Base-by-base conservation (phyloP, 1,284 basidiomycete species). In the Rhodotorula sp. region DNA sequence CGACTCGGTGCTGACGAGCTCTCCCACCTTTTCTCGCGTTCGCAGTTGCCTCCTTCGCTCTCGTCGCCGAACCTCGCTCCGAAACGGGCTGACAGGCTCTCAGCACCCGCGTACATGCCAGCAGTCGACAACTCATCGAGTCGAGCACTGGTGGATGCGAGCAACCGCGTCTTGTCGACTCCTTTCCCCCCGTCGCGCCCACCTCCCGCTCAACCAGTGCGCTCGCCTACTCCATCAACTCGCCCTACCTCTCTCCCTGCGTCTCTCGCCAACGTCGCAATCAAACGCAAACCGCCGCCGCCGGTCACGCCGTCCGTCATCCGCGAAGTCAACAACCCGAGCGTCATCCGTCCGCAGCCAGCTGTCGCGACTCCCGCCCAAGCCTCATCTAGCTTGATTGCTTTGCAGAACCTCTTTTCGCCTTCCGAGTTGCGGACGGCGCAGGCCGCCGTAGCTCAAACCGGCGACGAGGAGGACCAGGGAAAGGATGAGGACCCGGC, bases 231-330 rank as follows among this genome's bases (percentile, higher is more conserved):
- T 44, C 39, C 4, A 4, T 17, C 39, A 13, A 17, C 13, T 44
- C 39, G 39, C 11, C 7, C 29, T 19, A 32, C 10, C 46, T 29
- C 60, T 5, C 10, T 27, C 27, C 30, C 44, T 5, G 9, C 6
- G 5, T 34, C n/a, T 30, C 27, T 15, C 11, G 2, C 30, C 5
- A 22, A 6, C 11, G 24, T 11, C 20, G 29, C 47, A 9, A n/a
- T 55, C 1, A 57, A 52, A 29, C 58, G 64, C 15, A 66, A 66
- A 29, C 32, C 58, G 15, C 20, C 64, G 20, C 64, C 64, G 44
- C 24, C 30, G 4, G 59, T 66, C 27, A 66, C 64, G 1, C 46
- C 58, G 7, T 36, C 29, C 20, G 64, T 66, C 10, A 66, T 66
- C 34, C 58, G 53, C 10, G 46, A 46, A 4, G 64, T 53, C 19